Evolutionary conservation across 371 early-diverging fungal genomes (phyloP).

Genomic region (Parasitella parasitica): DNA sequence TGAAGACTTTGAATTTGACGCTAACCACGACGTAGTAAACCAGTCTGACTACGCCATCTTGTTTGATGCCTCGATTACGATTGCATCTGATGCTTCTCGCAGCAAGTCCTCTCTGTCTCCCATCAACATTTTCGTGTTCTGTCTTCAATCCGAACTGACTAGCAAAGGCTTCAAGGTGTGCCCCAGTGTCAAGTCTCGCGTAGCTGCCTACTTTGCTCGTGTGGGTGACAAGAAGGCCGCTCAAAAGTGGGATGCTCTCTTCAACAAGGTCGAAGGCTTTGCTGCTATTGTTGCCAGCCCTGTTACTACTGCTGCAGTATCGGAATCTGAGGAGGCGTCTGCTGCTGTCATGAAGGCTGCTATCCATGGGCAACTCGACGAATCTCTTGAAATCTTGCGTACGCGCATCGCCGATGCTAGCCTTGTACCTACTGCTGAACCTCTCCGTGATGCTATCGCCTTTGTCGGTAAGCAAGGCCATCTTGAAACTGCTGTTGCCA

Average conservation of each 20-base stretch:
- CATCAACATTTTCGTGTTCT: conserved; percentile 12
- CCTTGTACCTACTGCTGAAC: conserved; percentile 30
- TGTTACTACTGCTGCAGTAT: neutral
- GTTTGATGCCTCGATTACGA: conserved; percentile 19
- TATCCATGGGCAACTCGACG: conserved; percentile 18
- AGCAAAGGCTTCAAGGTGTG: neutral
- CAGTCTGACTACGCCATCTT: conserved; percentile 19
- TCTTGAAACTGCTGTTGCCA: conserved; percentile 26
- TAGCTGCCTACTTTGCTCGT: conserved; percentile 10
- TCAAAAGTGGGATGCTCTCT: conserved; percentile 26
- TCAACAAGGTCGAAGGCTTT: conserved; percentile 5
- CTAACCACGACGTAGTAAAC: conserved; percentile 11
- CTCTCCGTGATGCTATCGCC: conserved; percentile 46
- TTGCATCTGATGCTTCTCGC: conserved; percentile 9
- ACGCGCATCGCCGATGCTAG: conserved; percentile 12
- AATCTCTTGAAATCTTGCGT: conserved; percentile 20
- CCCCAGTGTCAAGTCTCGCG: conserved; percentile 8
- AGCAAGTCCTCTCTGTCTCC: conserved; percentile 13
- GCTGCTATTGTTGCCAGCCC: conserved; percentile 3
- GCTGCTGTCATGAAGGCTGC: conserved; percentile 30
- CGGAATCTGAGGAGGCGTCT: conserved; percentile 7
- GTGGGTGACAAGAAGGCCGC: conserved; percentile 12
- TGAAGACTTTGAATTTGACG: conserved; percentile 23
- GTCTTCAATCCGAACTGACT: conserved; percentile 17
- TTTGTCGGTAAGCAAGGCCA: conserved; percentile 47